Evolutionary conservation across 2,329 filamentous ascomycete species (phyloP).

Genomic region (Aspergillus quadricinctus): DNA sequence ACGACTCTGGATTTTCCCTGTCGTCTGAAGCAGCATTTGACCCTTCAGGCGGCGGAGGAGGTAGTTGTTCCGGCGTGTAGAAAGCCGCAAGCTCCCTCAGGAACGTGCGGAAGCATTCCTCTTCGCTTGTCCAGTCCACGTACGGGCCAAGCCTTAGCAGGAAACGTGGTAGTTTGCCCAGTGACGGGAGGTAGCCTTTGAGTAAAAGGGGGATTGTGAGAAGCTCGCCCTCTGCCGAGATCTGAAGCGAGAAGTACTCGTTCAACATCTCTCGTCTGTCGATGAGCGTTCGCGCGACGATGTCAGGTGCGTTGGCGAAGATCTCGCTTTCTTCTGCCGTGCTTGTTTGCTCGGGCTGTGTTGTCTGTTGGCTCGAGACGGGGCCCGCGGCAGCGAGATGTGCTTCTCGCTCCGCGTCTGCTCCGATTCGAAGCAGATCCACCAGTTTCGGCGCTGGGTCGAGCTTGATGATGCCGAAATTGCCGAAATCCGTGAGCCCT

Average conservation of each 20-base stretch:
- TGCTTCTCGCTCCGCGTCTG: slow-evolving; percentile 61
- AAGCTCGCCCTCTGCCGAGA: slow-evolving; percentile 73
- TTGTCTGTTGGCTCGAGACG: slow-evolving; percentile 1
- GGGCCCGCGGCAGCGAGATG: slow-evolving; percentile 8
- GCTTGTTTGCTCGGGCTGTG: slow-evolving; percentile 13
- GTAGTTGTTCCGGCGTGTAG: slow-evolving; percentile 83
- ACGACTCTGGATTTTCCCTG: slow-evolving; percentile 4
- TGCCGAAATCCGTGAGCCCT: slow-evolving; percentile 90
- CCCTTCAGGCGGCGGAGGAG: slow-evolving; percentile 36
- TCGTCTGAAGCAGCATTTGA: neutral
- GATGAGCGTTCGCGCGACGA: slow-evolving; percentile 65
- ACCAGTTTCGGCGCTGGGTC: slow-evolving; percentile 67
- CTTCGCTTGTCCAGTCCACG: slow-evolving; percentile 82
- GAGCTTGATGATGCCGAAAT: slow-evolving; percentile 82
- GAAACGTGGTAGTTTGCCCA: slow-evolving; percentile 85
- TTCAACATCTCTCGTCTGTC: slow-evolving; percentile 77
- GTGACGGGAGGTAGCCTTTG: slow-evolving; percentile 80
- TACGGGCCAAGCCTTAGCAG: slow-evolving; percentile 82
- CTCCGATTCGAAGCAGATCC: slow-evolving; percentile 68
- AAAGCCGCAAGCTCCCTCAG: slow-evolving; percentile 82
- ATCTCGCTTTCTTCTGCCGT: slow-evolving; percentile 52
- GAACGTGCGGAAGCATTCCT: slow-evolving; percentile 78
- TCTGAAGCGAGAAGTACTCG: slow-evolving; percentile 87
- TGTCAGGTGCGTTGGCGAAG: slow-evolving; percentile 60
- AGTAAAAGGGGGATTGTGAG: slow-evolving; percentile 76